Percentiles rank a stretch among this genome's conserved stretches.
These are phyloP conservation scores for Amylostereum chailletii DNA, from an alignment of 1,284 basidiomycete species.

Conservation along the genomic window DNA sequence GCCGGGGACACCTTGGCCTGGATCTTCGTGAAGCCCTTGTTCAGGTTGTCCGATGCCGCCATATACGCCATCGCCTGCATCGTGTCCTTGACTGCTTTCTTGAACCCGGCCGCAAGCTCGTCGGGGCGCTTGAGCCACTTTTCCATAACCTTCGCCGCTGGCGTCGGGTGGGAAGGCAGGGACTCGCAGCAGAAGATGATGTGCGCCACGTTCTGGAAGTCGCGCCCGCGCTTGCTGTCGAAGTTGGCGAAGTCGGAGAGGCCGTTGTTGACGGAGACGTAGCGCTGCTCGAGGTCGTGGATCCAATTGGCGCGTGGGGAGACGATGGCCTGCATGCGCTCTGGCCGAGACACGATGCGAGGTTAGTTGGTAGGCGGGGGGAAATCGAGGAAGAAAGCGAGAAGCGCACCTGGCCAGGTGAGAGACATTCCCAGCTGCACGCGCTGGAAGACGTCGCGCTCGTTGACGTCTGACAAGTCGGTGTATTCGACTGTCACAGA, in stretches of 20 bases:
- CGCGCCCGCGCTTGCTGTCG: slow-evolving; percentile 54
- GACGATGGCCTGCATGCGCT: slow-evolving; percentile 63
- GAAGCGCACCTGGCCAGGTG: slow-evolving; percentile 48
- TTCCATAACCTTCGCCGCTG: slow-evolving; percentile 46
- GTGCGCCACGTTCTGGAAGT: slow-evolving; percentile 62
- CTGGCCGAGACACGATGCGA: slow-evolving; percentile 24
- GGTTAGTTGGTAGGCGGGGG: not conserved
- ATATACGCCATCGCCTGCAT: slow-evolving; percentile 48
- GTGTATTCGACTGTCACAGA: slow-evolving; percentile 45
- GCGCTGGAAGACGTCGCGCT: slow-evolving; percentile 71
- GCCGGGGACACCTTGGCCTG: slow-evolving; percentile 57
- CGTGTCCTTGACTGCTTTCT: slow-evolving; percentile 36
- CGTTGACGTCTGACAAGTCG: slow-evolving; percentile 32
- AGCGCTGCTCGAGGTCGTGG: slow-evolving; percentile 39
- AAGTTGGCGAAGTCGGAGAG: slow-evolving; percentile 45
- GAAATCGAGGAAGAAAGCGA: not conserved
- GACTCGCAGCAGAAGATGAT: slow-evolving; percentile 56
- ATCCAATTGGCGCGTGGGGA: slow-evolving; percentile 55
- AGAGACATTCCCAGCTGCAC: slow-evolving; percentile 69
- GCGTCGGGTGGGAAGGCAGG: slow-evolving; percentile 36
- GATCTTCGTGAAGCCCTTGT: slow-evolving; percentile 39
- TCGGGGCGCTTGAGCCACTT: slow-evolving; percentile 44
- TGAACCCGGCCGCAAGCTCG: slow-evolving; percentile 36
- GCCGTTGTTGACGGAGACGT: slow-evolving; percentile 42
- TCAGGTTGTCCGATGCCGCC: slow-evolving; percentile 29